Percentiles rank a stretch among this genome's conserved stretches.
Evolutionary conservation across 2,329 filamentous ascomycete genomes (phyloP).

Genomic region (Didymella segeticola): DNA sequence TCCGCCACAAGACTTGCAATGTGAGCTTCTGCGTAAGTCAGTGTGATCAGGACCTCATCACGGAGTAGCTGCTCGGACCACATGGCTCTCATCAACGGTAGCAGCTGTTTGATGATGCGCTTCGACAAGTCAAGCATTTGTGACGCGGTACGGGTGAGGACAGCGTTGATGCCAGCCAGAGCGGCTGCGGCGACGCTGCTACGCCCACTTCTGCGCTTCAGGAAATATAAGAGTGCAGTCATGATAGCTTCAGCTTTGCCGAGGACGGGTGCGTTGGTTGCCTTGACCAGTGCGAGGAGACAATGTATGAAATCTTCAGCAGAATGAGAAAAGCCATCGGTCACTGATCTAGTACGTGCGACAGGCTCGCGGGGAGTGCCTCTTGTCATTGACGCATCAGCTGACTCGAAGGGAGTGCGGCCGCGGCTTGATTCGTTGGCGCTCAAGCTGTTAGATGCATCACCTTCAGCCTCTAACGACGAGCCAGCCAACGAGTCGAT

Average conservation of each 20-base stretch:
- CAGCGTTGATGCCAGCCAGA: conserved; percentile 76
- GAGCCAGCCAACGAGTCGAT: conserved; percentile 62
- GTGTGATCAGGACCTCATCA: conserved; percentile 75
- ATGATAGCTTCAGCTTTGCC: conserved; percentile 64
- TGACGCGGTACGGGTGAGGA: conserved; percentile 70
- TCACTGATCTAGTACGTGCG: conserved; percentile 24
- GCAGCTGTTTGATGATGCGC: conserved; percentile 63
- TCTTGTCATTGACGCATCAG: conserved; percentile 32
- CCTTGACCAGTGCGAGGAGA: conserved; percentile 67
- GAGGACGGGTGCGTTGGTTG: conserved; percentile 71
- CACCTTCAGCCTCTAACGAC: conserved; percentile 34
- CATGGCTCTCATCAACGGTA: conserved; percentile 75
- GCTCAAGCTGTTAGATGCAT: conserved; percentile 36
- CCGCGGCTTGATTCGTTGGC: conserved; percentile 39
- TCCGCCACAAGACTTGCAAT: conserved; percentile 43
- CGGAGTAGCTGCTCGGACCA: conserved; percentile 72
- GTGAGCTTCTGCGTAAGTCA: conserved; percentile 65
- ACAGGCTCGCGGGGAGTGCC: conserved; percentile 33
- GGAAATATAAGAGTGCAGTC: conserved; percentile 63
- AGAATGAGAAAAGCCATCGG: conserved; percentile 33
- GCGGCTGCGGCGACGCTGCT: conserved; percentile 74
- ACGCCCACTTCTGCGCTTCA: conserved; percentile 67
- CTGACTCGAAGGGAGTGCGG: conserved; percentile 41
- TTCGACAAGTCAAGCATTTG: conserved; percentile 72
- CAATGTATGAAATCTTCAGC: conserved; percentile 62